Percentiles rank a stretch among this genome's conserved stretches.
Conservation (phyloP, 148 eudicot species). For the Chenopodium suecicum region DNA sequence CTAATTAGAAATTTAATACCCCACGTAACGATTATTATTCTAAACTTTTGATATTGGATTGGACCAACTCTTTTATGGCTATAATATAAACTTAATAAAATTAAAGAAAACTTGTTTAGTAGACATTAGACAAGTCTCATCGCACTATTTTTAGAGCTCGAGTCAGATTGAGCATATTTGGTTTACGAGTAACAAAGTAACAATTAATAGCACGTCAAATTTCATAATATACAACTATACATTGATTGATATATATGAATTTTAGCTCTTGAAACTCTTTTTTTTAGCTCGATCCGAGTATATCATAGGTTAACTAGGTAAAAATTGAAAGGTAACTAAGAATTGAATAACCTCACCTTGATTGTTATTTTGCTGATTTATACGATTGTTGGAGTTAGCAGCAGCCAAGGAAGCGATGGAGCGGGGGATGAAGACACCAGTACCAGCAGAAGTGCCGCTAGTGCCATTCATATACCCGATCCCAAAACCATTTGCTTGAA, state of each 20-base stretch:
- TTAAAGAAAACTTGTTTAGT: too few relatives aligned
- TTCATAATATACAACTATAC: too few relatives aligned
- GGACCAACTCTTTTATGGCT: background rate
- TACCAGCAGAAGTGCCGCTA: conserved; percentile 16
- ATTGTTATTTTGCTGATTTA: background rate
- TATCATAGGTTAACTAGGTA: background rate
- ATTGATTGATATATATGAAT: too few relatives aligned
- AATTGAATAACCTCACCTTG: background rate
- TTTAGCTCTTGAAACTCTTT: too few relatives aligned
- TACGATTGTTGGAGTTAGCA: background rate
- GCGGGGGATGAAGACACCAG: conserved; percentile 35
- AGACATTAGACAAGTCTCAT: background rate
- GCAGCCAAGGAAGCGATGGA: background rate
- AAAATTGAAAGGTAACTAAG: background rate
- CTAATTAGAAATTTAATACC: too few relatives aligned
- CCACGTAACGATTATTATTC: too few relatives aligned
- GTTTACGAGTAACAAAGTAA: too few relatives aligned
- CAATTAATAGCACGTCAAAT: too few relatives aligned
- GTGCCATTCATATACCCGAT: background rate
- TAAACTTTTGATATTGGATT: background rate
- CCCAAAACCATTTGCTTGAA: background rate
- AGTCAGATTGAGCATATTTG: too few relatives aligned
- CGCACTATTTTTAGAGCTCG: background rate
- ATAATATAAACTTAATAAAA: too few relatives aligned
- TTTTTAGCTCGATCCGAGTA: background rate